Percentiles rank a stretch among this genome's conserved stretches.
phyloP scores from a whole-genome alignment of 2,329 filamentous ascomycete species.

The Clathrospora elynae region DNA sequence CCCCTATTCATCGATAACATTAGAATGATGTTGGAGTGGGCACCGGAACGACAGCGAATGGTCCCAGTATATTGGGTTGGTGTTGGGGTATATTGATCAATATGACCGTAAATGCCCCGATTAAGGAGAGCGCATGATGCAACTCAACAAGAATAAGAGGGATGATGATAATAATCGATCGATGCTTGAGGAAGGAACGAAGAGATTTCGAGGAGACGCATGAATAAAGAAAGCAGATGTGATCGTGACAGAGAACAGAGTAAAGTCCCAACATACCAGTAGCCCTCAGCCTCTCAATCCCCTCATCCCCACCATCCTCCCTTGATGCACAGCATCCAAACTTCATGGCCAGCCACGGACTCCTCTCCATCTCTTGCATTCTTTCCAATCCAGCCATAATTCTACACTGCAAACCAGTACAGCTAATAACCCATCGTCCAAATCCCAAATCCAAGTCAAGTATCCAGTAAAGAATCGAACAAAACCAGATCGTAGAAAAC shows the following conservation, averaged over 20 bases:
- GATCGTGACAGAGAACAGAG: slow-evolving; percentile 11
- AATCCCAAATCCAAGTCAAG: slow-evolving; percentile 10
- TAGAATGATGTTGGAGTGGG: slow-evolving; percentile 17
- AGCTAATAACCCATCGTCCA: slow-evolving; percentile 30
- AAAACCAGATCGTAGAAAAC: slow-evolving; percentile 6
- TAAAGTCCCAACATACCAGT: slow-evolving; percentile 36
- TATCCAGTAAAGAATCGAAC: slow-evolving; percentile 7
- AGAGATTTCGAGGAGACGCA: background rate
- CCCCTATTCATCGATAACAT: slow-evolving; percentile 22
- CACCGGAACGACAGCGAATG: slow-evolving; percentile 15
- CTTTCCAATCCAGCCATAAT: slow-evolving; percentile 26
- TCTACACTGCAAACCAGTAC: slow-evolving; percentile 35
- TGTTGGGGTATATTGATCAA: slow-evolving; percentile 18
- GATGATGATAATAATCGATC: background rate
- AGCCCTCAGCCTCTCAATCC: slow-evolving; percentile 21
- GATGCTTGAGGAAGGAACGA: background rate
- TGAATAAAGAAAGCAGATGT: slow-evolving; percentile 1
- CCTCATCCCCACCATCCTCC: slow-evolving; percentile 36
- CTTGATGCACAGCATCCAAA: slow-evolving; percentile 48
- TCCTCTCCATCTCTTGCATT: slow-evolving; percentile 22
- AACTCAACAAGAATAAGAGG: slow-evolving; percentile 25
- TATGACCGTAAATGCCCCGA: slow-evolving; percentile 24
- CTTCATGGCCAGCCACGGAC: slow-evolving; percentile 45
- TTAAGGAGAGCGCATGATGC: slow-evolving; percentile 29
- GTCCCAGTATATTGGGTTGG: slow-evolving; percentile 13